phyloP scores from a whole-genome alignment of 2,329 filamentous ascomycete genomes.

The Alternaria hordeiaustralica region DNA sequence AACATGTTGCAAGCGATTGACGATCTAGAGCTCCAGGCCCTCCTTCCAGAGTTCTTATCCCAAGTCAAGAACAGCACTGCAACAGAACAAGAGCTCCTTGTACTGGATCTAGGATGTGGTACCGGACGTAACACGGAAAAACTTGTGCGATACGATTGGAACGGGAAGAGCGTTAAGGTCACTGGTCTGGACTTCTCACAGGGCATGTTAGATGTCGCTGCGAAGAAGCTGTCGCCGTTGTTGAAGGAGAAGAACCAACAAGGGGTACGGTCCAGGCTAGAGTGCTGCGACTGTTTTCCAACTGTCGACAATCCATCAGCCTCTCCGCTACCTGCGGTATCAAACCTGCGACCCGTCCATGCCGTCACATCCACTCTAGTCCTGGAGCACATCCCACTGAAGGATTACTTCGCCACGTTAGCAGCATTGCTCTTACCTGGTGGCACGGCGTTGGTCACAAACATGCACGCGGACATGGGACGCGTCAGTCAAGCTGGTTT shows the following conservation, averaged over 20 bases:
- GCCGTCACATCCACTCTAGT: conserved; percentile 68
- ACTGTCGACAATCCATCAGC: conserved; percentile 13
- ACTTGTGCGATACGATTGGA: conserved; percentile 50
- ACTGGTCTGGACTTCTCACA: conserved; percentile 63
- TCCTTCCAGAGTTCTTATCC: conserved; percentile 59
- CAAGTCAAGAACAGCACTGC: conserved; percentile 24
- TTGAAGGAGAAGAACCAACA: neutral
- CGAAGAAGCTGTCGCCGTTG: conserved; percentile 39
- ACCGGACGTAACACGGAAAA: conserved; percentile 69
- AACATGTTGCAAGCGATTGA: conserved; percentile 72
- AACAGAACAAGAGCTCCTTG: conserved; percentile 31
- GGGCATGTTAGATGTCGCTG: conserved; percentile 65
- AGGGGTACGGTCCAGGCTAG: conserved; percentile 16
- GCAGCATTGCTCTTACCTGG: conserved; percentile 52
- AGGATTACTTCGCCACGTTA: conserved; percentile 58
- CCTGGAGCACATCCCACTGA: conserved; percentile 66
- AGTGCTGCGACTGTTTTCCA: conserved; percentile 42
- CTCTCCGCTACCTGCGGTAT: conserved; percentile 29
- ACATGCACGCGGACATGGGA: conserved; percentile 73
- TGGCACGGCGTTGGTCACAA: conserved; percentile 66
- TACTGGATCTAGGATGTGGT: conserved; percentile 70
- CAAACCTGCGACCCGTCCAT: conserved; percentile 41
- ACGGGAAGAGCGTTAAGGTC: conserved; percentile 44
- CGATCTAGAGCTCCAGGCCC: conserved; percentile 59
- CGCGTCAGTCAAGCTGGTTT: conserved; percentile 67